A percentile compares a stretch with the other conserved stretches of the same genome.
Conservation (phyloP, 1,284 basidiomycete genomes). For the Cutaneotrichosporon sp. region DNA sequence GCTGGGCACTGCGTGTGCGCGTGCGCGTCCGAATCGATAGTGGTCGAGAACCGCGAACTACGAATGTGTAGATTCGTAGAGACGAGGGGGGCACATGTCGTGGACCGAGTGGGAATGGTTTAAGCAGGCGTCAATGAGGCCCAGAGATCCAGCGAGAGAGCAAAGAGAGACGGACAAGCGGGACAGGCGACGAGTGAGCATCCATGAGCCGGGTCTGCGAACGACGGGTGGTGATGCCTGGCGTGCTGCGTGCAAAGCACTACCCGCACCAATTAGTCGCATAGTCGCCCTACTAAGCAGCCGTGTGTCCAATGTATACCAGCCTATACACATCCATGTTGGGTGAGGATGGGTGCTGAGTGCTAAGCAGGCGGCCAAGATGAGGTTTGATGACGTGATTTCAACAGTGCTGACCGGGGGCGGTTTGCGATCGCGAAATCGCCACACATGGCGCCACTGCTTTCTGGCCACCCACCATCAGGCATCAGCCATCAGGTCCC, state of each 20-base stretch:
- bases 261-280: background rate
- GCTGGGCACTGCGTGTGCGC: background rate
- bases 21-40: background rate
- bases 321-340: background rate
- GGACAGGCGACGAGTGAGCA: background rate
- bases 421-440: slow-evolving; percentile 4
- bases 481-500: no score
- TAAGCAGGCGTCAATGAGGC: background rate
- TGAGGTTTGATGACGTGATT: slow-evolving; percentile 18
- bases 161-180: background rate
- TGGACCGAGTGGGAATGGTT: slow-evolving; percentile 3
- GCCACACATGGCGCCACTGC: slow-evolving; percentile 7
- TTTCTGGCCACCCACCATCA: background rate
- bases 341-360: no score
- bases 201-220: background rate
- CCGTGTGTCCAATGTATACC: background rate
- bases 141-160: no score
- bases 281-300: background rate
- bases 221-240: slow-evolving; percentile 3
- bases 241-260: slow-evolving; percentile 1
- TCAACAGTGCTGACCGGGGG: background rate
- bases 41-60: background rate
- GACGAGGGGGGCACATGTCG: background rate
- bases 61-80: slow-evolving; percentile 7
- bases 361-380: background rate